Evolutionary conservation across 2,329 filamentous ascomycete genomes (phyloP).

Genomic region (Harringtonia aguacate): DNA sequence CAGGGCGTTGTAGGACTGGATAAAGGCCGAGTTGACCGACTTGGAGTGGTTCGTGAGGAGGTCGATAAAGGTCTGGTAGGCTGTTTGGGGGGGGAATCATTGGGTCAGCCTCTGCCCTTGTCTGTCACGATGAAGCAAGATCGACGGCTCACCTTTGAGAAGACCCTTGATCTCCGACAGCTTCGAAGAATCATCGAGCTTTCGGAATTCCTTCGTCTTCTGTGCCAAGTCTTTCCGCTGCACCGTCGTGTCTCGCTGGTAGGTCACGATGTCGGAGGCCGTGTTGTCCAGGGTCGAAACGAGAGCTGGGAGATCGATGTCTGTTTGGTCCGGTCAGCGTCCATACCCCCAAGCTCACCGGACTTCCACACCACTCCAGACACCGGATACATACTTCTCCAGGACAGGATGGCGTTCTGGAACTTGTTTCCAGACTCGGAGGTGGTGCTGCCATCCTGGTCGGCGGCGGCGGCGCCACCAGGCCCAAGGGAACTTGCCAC

Average conservation of each 20-base stretch:
- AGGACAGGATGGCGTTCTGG: constrained; percentile 88
- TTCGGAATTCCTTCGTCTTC: constrained; percentile 96
- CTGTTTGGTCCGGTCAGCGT: constrained; percentile 32
- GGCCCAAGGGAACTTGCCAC: constrained; percentile 6
- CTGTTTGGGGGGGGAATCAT: constrained; percentile 30
- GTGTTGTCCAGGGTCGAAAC: constrained; percentile 81
- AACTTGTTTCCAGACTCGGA: constrained; percentile 75
- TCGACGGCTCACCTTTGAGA: constrained; percentile 56
- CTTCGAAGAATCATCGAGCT: constrained; percentile 81
- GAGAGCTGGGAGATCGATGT: constrained; percentile 75
- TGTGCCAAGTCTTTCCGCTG: constrained; percentile 97
- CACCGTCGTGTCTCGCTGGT: constrained; percentile 90
- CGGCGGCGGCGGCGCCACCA: constrained; percentile 3
- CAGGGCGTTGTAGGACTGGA: constrained; percentile 84
- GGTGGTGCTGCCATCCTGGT: neutral
- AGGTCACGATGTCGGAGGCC: constrained; percentile 87
- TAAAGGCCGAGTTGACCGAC: constrained; percentile 81
- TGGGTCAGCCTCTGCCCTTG: neutral
- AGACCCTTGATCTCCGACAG: constrained; percentile 80
- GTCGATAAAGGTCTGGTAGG: constrained; percentile 96
- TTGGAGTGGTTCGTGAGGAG: constrained; percentile 94
- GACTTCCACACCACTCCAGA: constrained; percentile 1
- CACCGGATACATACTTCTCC: constrained; percentile 60
- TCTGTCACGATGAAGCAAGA: neutral
- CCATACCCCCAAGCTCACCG: neutral